phyloP scores from a whole-genome alignment of 2,329 filamentous ascomycete species.

The Torrubiella hemipterigena region DNA sequence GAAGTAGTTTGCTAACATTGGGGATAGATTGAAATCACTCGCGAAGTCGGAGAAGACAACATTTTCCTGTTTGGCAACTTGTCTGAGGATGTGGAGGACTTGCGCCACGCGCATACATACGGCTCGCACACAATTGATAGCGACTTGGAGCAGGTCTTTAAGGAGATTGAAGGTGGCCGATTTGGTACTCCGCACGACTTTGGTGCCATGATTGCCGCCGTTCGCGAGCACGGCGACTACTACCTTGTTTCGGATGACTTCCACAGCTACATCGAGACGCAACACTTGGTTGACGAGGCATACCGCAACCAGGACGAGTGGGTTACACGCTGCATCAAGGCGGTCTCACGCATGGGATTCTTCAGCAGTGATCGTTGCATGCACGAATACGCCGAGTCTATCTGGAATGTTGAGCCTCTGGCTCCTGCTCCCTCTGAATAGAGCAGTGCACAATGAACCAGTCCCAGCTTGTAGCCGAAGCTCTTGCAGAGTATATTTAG shows the following conservation, averaged over 20 bases:
- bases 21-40: slow-evolving; percentile 77
- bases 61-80: slow-evolving; percentile 98
- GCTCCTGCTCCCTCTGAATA: slow-evolving; percentile 29
- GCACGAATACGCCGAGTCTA: slow-evolving; percentile 90
- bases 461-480: too few species aligned
- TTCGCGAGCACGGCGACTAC: slow-evolving; percentile 90
- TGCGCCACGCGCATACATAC: slow-evolving; percentile 84
- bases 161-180: slow-evolving; percentile 62
- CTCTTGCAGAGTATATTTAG: too few species aligned
- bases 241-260: slow-evolving; percentile 98
- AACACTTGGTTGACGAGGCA: slow-evolving; percentile 79
- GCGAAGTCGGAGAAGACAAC: slow-evolving; percentile 91
- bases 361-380: slow-evolving; percentile 93
- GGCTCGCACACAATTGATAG: slow-evolving; percentile 66
- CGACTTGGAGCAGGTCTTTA: slow-evolving; percentile 69
- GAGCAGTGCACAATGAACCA: too few species aligned
- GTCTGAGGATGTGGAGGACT: slow-evolving; percentile 90
- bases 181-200: slow-evolving; percentile 77
- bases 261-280: slow-evolving; percentile 85
- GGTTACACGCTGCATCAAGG: slow-evolving; percentile 80
- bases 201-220: slow-evolving; percentile 68
- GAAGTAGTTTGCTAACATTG: slow-evolving; percentile 5
- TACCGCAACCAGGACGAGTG: slow-evolving; percentile 90
- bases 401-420: slow-evolving; percentile 92
- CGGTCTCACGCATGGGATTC: slow-evolving; percentile 91